Percentiles rank a stretch among this genome's conserved stretches.
Conservation (phyloP, 2,329 filamentous ascomycete species). For the Proliferodiscus dingleyae region DNA sequence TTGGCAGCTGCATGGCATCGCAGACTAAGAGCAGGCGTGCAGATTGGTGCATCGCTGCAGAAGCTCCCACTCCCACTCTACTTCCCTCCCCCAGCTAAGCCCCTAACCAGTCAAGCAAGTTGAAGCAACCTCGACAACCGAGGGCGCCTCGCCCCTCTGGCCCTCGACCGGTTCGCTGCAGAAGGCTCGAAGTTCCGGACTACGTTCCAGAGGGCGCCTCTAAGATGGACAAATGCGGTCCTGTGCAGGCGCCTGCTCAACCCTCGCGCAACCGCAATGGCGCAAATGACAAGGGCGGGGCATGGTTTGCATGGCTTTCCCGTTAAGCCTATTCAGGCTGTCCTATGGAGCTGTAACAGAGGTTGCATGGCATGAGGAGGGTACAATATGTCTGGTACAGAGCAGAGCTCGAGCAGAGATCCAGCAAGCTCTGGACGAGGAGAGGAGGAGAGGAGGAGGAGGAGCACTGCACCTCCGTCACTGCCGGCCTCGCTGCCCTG, state of each 20-base stretch:
- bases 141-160: background rate
- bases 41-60: slow-evolving; percentile 1
- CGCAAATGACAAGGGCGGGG: slow-evolving; percentile 2
- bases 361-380: background rate
- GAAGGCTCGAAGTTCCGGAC: slow-evolving; percentile 15
- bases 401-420: too few species aligned
- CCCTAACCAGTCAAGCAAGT: too few species aligned
- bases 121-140: too few species aligned
- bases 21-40: slow-evolving; percentile 3
- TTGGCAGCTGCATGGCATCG: slow-evolving; percentile 17
- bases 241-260: slow-evolving; percentile 13
- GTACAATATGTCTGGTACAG: background rate
- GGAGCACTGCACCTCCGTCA: too few species aligned
- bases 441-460: too few species aligned
- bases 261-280: slow-evolving; percentile 1
- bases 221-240: slow-evolving; percentile 15
- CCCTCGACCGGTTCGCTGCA: background rate
- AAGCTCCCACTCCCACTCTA: background rate
- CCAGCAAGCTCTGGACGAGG: too few species aligned
- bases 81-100: too few species aligned
- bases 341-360: background rate
- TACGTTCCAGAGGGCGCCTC: slow-evolving; percentile 4
- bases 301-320: slow-evolving; percentile 3
- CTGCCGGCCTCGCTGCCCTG: background rate
- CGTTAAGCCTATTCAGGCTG: slow-evolving; percentile 15